Conservation (phyloP, 179 eudicot species). For the Camellia oleifera region DNA sequence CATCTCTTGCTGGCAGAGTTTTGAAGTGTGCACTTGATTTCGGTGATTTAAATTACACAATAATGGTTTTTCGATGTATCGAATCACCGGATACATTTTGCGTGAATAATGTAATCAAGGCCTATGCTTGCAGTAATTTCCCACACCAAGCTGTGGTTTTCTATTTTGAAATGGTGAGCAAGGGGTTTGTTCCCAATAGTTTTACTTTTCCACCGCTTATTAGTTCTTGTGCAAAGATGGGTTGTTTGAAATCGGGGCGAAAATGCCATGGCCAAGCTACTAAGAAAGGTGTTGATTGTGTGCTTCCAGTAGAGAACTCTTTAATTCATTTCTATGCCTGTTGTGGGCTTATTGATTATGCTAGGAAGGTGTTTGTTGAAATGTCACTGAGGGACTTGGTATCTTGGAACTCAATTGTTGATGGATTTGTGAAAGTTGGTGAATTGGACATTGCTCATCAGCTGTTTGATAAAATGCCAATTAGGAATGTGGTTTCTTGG, state of each 20-base stretch:
- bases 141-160: constrained; percentile 41
- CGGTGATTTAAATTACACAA: constrained; percentile 36
- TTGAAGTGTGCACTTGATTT: constrained; percentile 44
- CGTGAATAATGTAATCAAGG: constrained; percentile 56
- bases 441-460: constrained; percentile 45
- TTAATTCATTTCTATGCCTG: constrained; percentile 69
- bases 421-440: constrained; percentile 53
- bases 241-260: constrained; percentile 32
- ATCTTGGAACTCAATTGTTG: constrained; percentile 60
- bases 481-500: constrained; percentile 66
- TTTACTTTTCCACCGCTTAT: constrained; percentile 62
- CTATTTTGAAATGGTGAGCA: constrained; percentile 51
- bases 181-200: constrained; percentile 53
- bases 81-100: constrained; percentile 48
- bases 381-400: constrained; percentile 57
- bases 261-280: constrained; percentile 62
- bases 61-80: constrained; percentile 42
- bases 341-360: constrained; percentile 49
- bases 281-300: constrained; percentile 62
- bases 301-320: constrained; percentile 61
- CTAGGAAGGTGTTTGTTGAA: constrained; percentile 46
- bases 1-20: constrained; percentile 50
- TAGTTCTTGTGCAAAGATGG: constrained; percentile 55
- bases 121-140: constrained; percentile 38
- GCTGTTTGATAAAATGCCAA: constrained; percentile 62